A percentile compares a stretch with the other conserved stretches of the same genome.
phyloP scores from a whole-genome alignment of 2,329 filamentous ascomycete genomes.

The Saccharata proteae region DNA sequence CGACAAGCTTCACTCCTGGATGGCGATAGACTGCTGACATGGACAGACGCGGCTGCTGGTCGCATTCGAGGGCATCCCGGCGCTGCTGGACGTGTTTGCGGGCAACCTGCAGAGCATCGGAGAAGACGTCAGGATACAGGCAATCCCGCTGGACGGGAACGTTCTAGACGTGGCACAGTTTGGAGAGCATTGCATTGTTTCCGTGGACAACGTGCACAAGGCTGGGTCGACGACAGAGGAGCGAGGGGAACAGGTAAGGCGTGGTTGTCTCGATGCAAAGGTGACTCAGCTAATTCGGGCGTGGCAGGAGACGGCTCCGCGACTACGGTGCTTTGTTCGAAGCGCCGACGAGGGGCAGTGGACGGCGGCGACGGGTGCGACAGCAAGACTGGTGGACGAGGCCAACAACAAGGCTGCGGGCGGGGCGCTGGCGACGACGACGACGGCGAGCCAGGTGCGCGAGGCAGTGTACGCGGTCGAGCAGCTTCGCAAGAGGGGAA shows the following conservation, averaged over 20 bases:
- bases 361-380: slow-evolving; percentile 4
- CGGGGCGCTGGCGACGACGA: slow-evolving; percentile 12
- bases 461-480: slow-evolving; percentile 35
- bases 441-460: slow-evolving; percentile 28
- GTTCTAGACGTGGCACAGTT: slow-evolving; percentile 44
- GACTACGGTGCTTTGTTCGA: too few relatives aligned
- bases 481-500: slow-evolving; percentile 38
- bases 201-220: slow-evolving; percentile 42
- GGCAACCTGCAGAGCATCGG: slow-evolving; percentile 39
- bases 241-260: slow-evolving; percentile 19
- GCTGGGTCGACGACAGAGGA: slow-evolving; percentile 35
- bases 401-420: slow-evolving; percentile 13
- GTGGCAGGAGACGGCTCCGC: too few relatives aligned
- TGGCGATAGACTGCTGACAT: slow-evolving; percentile 7
- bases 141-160: slow-evolving; percentile 49
- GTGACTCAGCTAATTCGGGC: too few relatives aligned
- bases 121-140: slow-evolving; percentile 14
- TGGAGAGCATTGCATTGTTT: slow-evolving; percentile 27
- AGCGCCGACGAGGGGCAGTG: not conserved
- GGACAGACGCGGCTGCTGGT: slow-evolving; percentile 21
- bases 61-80: slow-evolving; percentile 38
- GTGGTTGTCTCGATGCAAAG: slow-evolving; percentile 5
- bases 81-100: slow-evolving; percentile 50
- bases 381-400: slow-evolving; percentile 10
- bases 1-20: slow-evolving; percentile 15